Conservation (phyloP, 331 rosid species). For the Saraca asoca region DNA sequence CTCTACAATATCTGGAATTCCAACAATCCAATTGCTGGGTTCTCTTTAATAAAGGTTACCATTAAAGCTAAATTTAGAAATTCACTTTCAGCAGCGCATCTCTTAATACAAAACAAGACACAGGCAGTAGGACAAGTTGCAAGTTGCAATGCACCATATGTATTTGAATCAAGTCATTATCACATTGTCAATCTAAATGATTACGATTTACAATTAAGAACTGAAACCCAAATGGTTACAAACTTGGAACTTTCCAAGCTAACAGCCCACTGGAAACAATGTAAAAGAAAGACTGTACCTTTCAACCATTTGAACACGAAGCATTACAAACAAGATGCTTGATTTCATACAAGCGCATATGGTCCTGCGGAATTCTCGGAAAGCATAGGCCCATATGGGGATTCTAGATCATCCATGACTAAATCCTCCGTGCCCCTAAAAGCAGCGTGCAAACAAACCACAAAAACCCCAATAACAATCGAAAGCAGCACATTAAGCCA, state of each 20-base stretch:
- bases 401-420: slow-evolving; percentile 57
- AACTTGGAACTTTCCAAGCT: background rate
- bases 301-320: slow-evolving; percentile 19
- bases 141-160: too few relatives aligned
- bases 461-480: slow-evolving; percentile 2
- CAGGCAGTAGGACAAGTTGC: too few relatives aligned
- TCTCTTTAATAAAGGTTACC: too few relatives aligned
- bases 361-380: slow-evolving; percentile 44
- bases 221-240: slow-evolving; percentile 5
- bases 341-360: slow-evolving; percentile 50
- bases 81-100: too few relatives aligned
- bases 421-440: slow-evolving; percentile 62
- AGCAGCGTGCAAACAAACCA: slow-evolving; percentile 50
- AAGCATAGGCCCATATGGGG: slow-evolving; percentile 64
- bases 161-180: slow-evolving; percentile 20
- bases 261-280: background rate
- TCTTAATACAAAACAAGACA: too few relatives aligned
- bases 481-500: slow-evolving; percentile 55
- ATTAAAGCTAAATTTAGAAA: too few relatives aligned
- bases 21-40: too few relatives aligned
- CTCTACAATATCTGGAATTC: too few relatives aligned
- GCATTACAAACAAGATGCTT: background rate
- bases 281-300: slow-evolving; percentile 6
- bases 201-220: background rate
- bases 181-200: slow-evolving; percentile 34